phyloP scores from a whole-genome alignment of 768 basidiomycete species.

The Podaxis carcinomalis region DNA sequence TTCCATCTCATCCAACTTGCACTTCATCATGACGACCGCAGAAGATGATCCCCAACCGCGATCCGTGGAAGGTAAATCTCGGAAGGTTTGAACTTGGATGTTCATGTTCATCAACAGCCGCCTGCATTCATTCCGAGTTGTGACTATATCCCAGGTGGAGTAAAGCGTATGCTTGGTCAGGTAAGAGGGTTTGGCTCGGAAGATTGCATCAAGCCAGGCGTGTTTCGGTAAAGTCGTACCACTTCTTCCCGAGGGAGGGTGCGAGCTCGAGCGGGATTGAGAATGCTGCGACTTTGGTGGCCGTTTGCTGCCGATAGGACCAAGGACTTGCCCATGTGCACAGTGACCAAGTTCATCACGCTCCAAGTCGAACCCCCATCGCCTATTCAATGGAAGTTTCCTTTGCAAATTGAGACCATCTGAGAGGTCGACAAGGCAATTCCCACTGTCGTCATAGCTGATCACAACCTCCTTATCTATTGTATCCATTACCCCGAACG shows the following conservation, averaged over 20 bases:
- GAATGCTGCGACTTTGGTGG: not conserved
- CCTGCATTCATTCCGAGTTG: conserved; percentile 71
- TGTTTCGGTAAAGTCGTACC: conserved; percentile 39
- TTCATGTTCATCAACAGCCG: conserved; percentile 69
- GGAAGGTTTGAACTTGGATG: conserved; percentile 41
- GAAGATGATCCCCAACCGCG: conserved; percentile 53
- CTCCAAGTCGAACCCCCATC: not conserved
- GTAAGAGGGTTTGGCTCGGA: conserved; percentile 72
- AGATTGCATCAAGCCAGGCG: conserved; percentile 85
- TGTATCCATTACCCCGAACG: conserved; percentile 15
- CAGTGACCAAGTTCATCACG: conserved; percentile 1
- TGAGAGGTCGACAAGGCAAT: conserved; percentile 2
- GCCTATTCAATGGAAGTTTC: not conserved
- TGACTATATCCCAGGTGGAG: conserved; percentile 55
- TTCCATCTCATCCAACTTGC: conserved; percentile 64
- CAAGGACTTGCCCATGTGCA: not conserved
- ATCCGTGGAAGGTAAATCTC: conserved; percentile 28
- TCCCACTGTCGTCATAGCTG: not conserved
- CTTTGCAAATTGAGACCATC: conserved; percentile 1
- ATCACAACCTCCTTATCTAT: conserved; percentile 58
- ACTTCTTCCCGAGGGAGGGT: not conserved
- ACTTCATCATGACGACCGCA: conserved; percentile 61
- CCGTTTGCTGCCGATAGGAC: not conserved
- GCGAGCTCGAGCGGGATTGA: not conserved
- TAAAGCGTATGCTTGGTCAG: conserved; percentile 31